Base-by-base conservation (phyloP, 495 filamentous ascomycete genomes). In the Hyaloscypha finlandica region DNA sequence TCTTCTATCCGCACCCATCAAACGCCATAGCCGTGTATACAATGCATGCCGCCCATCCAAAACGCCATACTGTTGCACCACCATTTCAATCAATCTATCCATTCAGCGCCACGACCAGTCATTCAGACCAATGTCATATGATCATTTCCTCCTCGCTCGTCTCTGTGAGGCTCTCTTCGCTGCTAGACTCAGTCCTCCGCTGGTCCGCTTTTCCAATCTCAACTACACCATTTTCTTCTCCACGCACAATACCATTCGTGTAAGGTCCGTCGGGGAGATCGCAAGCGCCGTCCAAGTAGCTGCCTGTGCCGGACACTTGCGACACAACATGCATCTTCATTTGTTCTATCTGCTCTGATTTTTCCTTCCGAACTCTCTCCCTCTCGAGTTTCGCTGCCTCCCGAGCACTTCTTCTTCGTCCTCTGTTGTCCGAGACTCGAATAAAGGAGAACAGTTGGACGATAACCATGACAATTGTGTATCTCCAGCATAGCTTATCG, bases 401-500 rank as follows among this genome's bases (percentile, higher is more conserved):
- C 39, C 59, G 68, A 8, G 62, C 58, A 14, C 29, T 62, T 63
- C 59, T 64, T 56, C 61, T 68, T 61, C 29, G n/a, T 16, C 55
- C 45, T 30, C 73, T 68, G 39, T 71, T 74, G 37, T 69, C 73
- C 20, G 30, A 45, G 3, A 74, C 68, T 45, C 59, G 59, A 20
- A 66, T 70, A 68, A 69, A 71, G 3, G 71, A 71, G 5, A 73
- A 54, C 11, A 73, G 19, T 54, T 75, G 73, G 0, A 73, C 35
- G 2, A 70, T 31, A 29, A 75, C 71, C 71, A 75, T 75, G 35
- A 75, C 20, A 0, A 51, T 64, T 3, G 78, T 79, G 37, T 79
- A 80, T 56, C 71, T 72, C 77, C 75, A 79, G 63, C 78, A 80
- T 5, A 79, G 51, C 16, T 67, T 57, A 14, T 78, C 75, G 58